Conservation (phyloP, 306 rosid genomes). For the Fragaria ananassa region DNA sequence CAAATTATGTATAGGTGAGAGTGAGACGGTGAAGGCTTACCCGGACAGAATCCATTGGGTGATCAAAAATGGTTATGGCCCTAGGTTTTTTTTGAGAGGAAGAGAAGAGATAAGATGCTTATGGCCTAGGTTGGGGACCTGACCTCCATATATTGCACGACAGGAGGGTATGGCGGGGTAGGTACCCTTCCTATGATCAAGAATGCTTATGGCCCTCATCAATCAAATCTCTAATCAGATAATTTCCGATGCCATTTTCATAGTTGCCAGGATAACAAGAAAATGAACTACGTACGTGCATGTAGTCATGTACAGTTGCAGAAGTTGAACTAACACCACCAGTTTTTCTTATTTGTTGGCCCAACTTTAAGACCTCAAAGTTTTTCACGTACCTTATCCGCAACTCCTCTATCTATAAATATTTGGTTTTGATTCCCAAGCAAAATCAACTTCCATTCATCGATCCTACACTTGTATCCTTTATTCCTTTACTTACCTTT, state of each 20-base stretch:
- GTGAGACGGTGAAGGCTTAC: neutral
- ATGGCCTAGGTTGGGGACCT: conserved; percentile 18
- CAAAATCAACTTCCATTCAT: neutral
- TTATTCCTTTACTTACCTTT: neutral
- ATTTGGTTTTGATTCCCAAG: neutral
- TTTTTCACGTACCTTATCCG: neutral
- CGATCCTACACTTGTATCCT: neutral
- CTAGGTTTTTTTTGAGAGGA: neutral
- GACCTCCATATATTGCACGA: conserved; percentile 14
- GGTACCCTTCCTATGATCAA: no score
- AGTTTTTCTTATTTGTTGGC: neutral
- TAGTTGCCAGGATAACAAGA: neutral
- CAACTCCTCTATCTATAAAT: neutral
- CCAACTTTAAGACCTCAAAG: neutral
- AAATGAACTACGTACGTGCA: neutral
- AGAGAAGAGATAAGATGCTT: neutral
- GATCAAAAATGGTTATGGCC: conserved; percentile 6
- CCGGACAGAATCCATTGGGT: conserved; percentile 16
- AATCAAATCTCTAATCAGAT: neutral
- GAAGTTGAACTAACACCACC: conserved; percentile 8
- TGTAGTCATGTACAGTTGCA: neutral
- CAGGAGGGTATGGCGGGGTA: neutral
- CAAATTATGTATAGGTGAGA: neutral
- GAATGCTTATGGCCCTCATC: neutral
- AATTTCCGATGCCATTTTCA: no score